These are phyloP conservation scores for Penicillium alfredii DNA, from an alignment of 495 filamentous ascomycete species.

Conservation along the genomic window DNA sequence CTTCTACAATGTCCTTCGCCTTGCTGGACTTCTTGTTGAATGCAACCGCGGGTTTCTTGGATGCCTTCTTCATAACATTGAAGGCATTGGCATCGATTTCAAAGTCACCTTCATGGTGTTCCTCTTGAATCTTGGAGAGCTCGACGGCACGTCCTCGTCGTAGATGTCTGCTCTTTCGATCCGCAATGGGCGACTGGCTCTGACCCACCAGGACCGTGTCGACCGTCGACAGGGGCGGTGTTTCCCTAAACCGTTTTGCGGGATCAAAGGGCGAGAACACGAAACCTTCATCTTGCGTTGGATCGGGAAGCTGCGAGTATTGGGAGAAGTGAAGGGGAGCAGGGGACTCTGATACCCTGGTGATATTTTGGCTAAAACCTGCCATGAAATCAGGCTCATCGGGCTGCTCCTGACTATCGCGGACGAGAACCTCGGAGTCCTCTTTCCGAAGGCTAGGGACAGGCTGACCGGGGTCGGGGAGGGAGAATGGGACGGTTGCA, in stretches of 20 bases:
- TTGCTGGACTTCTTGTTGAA: constrained; percentile 86
- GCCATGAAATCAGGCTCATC: constrained; percentile 29
- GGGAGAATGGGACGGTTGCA: constrained; percentile 39
- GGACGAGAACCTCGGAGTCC: constrained; percentile 53
- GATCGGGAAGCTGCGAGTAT: constrained; percentile 59
- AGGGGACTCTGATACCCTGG: constrained; percentile 39
- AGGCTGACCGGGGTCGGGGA: constrained; percentile 50
- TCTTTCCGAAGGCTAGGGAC: constrained; percentile 34
- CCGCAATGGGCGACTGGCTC: constrained; percentile 55
- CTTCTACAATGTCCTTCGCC: constrained; percentile 80
- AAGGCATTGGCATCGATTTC: constrained; percentile 57
- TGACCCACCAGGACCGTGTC: constrained; percentile 58
- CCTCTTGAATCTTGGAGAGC: constrained; percentile 38
- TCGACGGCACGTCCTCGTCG: constrained; percentile 36
- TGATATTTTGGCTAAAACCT: constrained; percentile 26
- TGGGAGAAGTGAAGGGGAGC: constrained; percentile 47
- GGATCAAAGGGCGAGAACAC: constrained; percentile 50
- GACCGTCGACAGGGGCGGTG: constrained; percentile 57
- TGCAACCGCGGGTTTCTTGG: constrained; percentile 45
- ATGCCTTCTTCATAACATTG: constrained; percentile 66
- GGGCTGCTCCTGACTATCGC: constrained; percentile 54
- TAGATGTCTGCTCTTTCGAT: constrained; percentile 54
- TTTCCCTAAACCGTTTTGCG: constrained; percentile 53
- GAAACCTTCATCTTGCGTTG: constrained; percentile 84
- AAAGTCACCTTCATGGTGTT: constrained; percentile 29